Conservation (phyloP, 345 rosid species). For the Gossypium turneri region DNA sequence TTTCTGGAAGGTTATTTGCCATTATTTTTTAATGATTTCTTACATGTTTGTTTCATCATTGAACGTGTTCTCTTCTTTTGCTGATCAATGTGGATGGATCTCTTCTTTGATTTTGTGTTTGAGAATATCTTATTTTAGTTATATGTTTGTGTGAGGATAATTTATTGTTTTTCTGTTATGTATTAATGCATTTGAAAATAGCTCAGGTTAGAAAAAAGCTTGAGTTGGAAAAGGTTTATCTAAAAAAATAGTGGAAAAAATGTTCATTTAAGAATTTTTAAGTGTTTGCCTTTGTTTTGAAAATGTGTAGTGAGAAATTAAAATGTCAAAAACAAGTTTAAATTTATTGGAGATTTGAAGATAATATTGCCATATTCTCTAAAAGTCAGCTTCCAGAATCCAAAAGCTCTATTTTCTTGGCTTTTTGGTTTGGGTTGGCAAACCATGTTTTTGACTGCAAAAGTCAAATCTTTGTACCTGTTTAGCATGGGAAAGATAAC, state of each 20-base stretch:
- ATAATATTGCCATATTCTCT: neutral
- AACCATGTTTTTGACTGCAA: neutral
- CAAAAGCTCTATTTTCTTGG: neutral
- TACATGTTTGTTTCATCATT: neutral
- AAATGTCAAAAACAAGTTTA: too few relatives aligned
- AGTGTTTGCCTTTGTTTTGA: too few relatives aligned
- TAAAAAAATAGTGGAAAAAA: neutral
- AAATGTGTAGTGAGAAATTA: too few relatives aligned
- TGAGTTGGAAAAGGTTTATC: neutral
- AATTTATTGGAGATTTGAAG: neutral
- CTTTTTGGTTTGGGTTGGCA: neutral
- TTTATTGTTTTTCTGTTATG: neutral
- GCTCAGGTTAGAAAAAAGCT: neutral
- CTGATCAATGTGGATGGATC: conserved; percentile 6
- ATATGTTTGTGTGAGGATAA: neutral
- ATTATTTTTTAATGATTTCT: neutral
- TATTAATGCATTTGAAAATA: neutral
- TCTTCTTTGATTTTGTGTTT: neutral
- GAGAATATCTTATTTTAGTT: neutral
- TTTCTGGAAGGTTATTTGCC: neutral
- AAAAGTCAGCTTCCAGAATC: neutral
- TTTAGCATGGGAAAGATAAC: too few relatives aligned
- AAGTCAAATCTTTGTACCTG: neutral
- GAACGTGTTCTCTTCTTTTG: conserved; percentile 4
- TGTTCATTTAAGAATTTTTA: neutral